Base-by-base conservation (phyloP, 495 filamentous ascomycete genomes). In the Lichenothelia convexa region DNA sequence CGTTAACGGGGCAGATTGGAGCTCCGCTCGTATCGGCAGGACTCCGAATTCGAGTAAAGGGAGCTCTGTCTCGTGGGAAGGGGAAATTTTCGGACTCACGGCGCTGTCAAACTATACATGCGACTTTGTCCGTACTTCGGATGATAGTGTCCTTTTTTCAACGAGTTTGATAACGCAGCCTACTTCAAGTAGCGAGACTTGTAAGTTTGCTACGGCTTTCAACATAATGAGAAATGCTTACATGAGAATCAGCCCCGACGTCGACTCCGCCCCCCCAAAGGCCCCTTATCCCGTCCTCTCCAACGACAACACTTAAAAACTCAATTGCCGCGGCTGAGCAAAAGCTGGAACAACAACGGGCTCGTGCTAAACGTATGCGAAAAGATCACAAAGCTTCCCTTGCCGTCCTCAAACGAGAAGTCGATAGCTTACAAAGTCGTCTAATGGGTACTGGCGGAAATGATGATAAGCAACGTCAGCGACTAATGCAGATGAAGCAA, bases 1-100 rank as follows among this genome's bases (percentile, higher is more conserved):
- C 45, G 75, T 94, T 40, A 93, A 94, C 48, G 75, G 83, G 20
- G 82, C 84, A 1, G 65, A 79, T 31, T 94, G 85, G 85, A 79
- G 80, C 38, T 84, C 83, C 11, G 80, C 75, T 6, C 68, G 70
- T 23, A 80, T 92, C 45, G 63, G 38, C 18, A 41, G 49, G 27
- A 39, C 23, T 8, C 50, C 54, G 11, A 60, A 66, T 41, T 38
- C 48, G 37, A 61, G 68, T 7, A 69, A 68, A 41, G 68, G 61
- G 15, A 64, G 71, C 30, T 70, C 54, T 27, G 57, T 62, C 32
- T 50, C 50, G 27, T 93, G 79, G 78, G 68, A 67, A 31, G 85
- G 83, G 27, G 81, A 91, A 56, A 81, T 94, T 20, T 89, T 80
- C 34, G 85, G 85, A 30, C 71, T 94, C 26, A 81, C 83, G 11